Base-by-base conservation (phyloP, 2,329 filamentous ascomycete species). In the Daldinia sp. region DNA sequence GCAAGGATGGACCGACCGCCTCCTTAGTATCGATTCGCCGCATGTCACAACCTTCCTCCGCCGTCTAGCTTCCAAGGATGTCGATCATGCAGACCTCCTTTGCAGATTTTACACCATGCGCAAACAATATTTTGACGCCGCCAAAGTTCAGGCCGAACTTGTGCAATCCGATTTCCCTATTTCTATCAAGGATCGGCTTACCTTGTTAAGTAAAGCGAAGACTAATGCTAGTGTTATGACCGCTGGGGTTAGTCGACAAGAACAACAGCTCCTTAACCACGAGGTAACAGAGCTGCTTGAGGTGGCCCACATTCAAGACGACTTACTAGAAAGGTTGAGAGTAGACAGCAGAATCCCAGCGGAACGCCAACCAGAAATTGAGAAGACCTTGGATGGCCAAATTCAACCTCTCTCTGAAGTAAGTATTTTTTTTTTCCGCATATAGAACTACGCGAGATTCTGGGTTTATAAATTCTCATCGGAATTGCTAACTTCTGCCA, bases 291-390 rank as follows among this genome's bases (percentile, higher is more conserved):
- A 96, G 73, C 85, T 97, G 50, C 88, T 99, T 9, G 96, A 99
- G 74, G 89, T 98, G 56, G 95, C 94, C 13, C 95, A 96, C 76
- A 96, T 99, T 60, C 96, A 99, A 79, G 93, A 97, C 77, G 96
- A 99, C 74, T 81, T 98, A 46, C 80, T 98, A 26, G 91, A 94
- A 77, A 88, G 93, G 51, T 83, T 99, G 59, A 89, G 86, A 76
- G 86, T 86, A 9, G 96, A 99, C 72, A 78, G 83, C 1, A 89
- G 96, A 48, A 86, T 98, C 41, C 82, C 85, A 12, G 81, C 84
- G 0, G 88, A 91, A 55, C 88, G 89, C 48, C 89, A 88, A 75
- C 81, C 82, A 0, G 87, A 91, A 63, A 88, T 97, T 26, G 81
- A 92, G 65, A 79, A 85, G 50, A 85, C 88, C 35, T 87, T 98